phyloP scores from a whole-genome alignment of 768 basidiomycete species.

The Termitomyces sp. region DNA sequence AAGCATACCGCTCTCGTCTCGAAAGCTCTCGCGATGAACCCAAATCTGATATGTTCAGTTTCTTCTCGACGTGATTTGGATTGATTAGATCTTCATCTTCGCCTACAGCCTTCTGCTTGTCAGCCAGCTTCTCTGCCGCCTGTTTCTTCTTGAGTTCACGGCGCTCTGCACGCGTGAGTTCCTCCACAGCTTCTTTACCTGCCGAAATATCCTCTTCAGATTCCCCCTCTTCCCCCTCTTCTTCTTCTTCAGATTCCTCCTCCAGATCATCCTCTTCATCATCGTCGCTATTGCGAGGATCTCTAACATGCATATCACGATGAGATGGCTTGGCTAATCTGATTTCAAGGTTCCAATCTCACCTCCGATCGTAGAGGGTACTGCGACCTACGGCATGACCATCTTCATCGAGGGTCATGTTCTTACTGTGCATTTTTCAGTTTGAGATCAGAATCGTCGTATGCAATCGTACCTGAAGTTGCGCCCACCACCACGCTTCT shows the following conservation, averaged over 20 bases:
- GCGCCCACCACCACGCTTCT: slow-evolving; percentile 85
- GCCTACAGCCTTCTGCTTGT: slow-evolving; percentile 35
- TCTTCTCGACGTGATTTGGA: slow-evolving; percentile 74
- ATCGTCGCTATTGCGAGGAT: slow-evolving; percentile 18
- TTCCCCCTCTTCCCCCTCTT: slow-evolving; percentile 35
- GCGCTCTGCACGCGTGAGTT: slow-evolving; percentile 69
- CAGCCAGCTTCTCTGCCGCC: slow-evolving; percentile 28
- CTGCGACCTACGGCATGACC: slow-evolving; percentile 44
- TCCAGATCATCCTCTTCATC: slow-evolving; percentile 43
- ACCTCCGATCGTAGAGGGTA: slow-evolving; percentile 34
- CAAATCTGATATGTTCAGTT: slow-evolving; percentile 75
- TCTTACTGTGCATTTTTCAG: slow-evolving; percentile 40
- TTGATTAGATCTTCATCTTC: slow-evolving; percentile 69
- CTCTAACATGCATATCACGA: slow-evolving; percentile 12
- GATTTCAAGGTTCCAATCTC: slow-evolving; percentile 18
- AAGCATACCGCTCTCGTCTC: slow-evolving; percentile 59
- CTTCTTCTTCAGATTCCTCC: slow-evolving; percentile 38
- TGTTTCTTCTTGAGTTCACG: slow-evolving; percentile 85
- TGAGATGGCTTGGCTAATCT: slow-evolving; percentile 3
- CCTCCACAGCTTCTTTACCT: slow-evolving; percentile 38
- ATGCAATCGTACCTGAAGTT: slow-evolving; percentile 60
- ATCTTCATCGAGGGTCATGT: slow-evolving; percentile 56
- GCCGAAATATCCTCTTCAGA: slow-evolving; percentile 41
- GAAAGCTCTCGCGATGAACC: slow-evolving; percentile 57
- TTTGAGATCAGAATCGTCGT: slow-evolving; percentile 9